phyloP scores from a whole-genome alignment of 2,329 filamentous ascomycete genomes.

The Xylaria sp. region DNA sequence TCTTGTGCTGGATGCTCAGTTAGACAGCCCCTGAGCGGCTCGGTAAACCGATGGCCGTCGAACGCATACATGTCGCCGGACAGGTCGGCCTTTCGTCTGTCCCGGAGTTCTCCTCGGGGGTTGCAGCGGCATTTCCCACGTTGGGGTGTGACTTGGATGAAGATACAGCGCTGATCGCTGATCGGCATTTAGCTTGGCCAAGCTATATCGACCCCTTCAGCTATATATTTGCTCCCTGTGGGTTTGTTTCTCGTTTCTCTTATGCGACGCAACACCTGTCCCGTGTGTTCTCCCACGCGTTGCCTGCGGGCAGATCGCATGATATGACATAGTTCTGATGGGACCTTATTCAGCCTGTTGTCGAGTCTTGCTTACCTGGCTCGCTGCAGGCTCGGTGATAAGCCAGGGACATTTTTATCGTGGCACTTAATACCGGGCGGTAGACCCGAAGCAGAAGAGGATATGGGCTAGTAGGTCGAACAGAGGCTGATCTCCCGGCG shows the following conservation, averaged over 20 bases:
- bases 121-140: slow-evolving; percentile 25
- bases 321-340: slow-evolving; percentile 30
- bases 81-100: slow-evolving; percentile 16
- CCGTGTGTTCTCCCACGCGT: slow-evolving; percentile 4
- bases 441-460: slow-evolving; percentile 1
- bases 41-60: not conserved
- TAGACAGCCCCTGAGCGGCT: not conserved
- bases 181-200: slow-evolving; percentile 28
- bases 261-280: slow-evolving; percentile 12
- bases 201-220: slow-evolving; percentile 18
- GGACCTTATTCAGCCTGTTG: not conserved
- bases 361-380: not conserved
- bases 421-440: slow-evolving; percentile 13
- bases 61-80: not conserved
- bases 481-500: slow-evolving; percentile 26
- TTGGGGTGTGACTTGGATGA: slow-evolving; percentile 24
- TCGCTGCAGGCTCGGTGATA: not conserved
- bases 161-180: slow-evolving; percentile 26
- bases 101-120: slow-evolving; percentile 16
- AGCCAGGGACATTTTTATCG: not conserved
- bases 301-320: not conserved
- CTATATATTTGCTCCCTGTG: not conserved
- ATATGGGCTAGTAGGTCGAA: slow-evolving; percentile 2
- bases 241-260: not conserved
- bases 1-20: not conserved